These are phyloP conservation scores for Leishmania gerbilli DNA, from an alignment of 208 protist species.

Conservation along the genomic window DNA sequence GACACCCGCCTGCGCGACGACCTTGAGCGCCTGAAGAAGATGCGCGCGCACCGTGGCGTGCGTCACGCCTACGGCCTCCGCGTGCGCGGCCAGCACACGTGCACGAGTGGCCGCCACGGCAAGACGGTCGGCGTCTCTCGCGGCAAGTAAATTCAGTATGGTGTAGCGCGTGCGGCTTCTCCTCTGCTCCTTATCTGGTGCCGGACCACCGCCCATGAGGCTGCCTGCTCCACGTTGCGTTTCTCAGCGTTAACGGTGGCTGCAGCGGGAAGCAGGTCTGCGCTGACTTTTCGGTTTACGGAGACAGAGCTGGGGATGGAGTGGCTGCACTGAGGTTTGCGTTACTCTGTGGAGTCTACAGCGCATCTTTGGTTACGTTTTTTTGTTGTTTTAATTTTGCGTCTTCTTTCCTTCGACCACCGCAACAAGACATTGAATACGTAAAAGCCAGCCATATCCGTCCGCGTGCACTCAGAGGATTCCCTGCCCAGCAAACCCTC, in stretches of 20 bases:
- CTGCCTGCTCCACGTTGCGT: background rate
- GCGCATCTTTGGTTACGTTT: background rate
- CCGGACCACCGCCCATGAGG: background rate
- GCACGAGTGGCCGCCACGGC: conserved; percentile 99
- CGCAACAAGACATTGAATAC: background rate
- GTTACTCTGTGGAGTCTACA: background rate
- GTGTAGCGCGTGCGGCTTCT: background rate
- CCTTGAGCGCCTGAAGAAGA: conserved; percentile 99
- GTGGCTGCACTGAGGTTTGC: background rate
- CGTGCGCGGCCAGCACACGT: conserved; percentile 99
- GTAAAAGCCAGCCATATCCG: background rate
- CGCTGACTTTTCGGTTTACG: no score
- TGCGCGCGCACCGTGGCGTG: conserved; percentile 98
- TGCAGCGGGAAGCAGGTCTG: background rate
- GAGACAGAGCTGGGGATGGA: background rate
- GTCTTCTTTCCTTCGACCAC: background rate
- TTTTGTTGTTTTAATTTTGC: background rate
- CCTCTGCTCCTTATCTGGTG: background rate
- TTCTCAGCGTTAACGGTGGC: background rate
- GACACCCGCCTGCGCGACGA: conserved; percentile 99
- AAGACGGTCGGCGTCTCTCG: conserved; percentile 88
- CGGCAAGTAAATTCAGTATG: conserved; percentile 51
- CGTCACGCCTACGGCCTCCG: conserved; percentile 98
- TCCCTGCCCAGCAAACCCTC: background rate
- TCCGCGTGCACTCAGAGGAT: background rate